Conservation (phyloP, 495 filamentous ascomycete genomes). For the Neurospora africana region DNA sequence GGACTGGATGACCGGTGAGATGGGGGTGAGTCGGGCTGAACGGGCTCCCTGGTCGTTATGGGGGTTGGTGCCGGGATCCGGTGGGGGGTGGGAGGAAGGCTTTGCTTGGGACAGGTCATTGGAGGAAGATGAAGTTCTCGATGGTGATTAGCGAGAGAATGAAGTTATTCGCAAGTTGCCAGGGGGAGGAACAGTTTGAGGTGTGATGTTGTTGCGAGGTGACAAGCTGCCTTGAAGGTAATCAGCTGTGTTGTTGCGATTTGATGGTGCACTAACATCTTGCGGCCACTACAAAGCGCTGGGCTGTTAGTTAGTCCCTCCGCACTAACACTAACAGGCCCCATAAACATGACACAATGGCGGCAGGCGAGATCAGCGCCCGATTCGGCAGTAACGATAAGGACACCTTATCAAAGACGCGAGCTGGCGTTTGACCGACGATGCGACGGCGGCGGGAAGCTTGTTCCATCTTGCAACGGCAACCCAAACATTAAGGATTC, state of each 20-base stretch:
- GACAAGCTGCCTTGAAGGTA: not conserved
- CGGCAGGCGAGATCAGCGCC: not conserved
- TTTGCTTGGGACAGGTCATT: not conserved
- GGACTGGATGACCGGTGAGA: not conserved
- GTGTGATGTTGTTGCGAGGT: not conserved
- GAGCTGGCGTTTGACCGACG: constrained; percentile 3
- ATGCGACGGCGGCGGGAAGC: not conserved
- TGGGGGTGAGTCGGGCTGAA: not conserved
- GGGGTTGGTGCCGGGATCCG: not conserved
- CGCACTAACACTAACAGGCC: not conserved
- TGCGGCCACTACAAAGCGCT: accelerated
- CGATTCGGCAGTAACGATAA: constrained; percentile 11
- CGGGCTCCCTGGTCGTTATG: not conserved
- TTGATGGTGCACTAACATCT: not conserved
- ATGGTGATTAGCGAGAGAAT: not conserved
- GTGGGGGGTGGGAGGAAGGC: not conserved
- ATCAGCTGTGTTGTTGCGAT: not conserved
- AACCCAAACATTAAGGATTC: not conserved
- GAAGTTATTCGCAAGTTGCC: not conserved
- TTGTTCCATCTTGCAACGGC: constrained; percentile 1
- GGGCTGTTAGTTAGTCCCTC: not conserved
- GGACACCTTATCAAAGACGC: constrained; percentile 17
- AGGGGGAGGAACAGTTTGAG: not conserved
- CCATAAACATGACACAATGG: not conserved
- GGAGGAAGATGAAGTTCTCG: not conserved